Percentiles rank a stretch among this genome's conserved stretches.
These are phyloP conservation scores for Metroxylon sagu DNA, from an alignment of 176 grass and related monocot species.

Conservation along the genomic window DNA sequence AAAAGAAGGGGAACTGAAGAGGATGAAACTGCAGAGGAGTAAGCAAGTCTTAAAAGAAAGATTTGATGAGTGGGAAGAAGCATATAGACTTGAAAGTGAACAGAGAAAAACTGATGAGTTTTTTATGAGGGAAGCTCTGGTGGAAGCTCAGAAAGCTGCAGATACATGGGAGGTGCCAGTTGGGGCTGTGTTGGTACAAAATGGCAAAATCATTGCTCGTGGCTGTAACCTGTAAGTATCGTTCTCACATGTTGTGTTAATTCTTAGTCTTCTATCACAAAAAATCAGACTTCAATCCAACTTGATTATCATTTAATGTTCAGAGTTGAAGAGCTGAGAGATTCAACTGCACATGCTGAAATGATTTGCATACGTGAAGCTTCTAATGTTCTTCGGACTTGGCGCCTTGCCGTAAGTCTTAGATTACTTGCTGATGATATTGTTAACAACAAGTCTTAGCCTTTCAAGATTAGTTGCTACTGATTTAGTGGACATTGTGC, in stretches of 20 bases:
- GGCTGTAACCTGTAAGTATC: conserved; percentile 85
- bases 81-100: conserved; percentile 55
- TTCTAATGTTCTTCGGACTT: conserved; percentile 76
- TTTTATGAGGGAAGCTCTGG: conserved; percentile 96
- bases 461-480: too few relatives aligned
- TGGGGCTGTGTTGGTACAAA: conserved; percentile 82
- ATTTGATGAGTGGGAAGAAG: conserved; percentile 92
- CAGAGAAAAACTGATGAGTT: conserved; percentile 72
- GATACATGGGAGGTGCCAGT: conserved; percentile 96
- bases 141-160: conserved; percentile 88
- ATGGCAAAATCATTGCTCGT: conserved; percentile 89
- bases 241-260: neutral
- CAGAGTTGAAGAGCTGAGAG: conserved; percentile 94
- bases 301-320: conserved; percentile 28
- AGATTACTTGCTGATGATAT: neutral
- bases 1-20: conserved; percentile 44
- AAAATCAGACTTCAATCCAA: neutral
- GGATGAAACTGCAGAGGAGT: conserved; percentile 60
- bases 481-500: too few relatives aligned
- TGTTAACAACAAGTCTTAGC: neutral
- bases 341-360: conserved; percentile 99
- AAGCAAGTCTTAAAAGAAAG: conserved; percentile 70
- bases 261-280: conserved; percentile 1
- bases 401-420: conserved; percentile 68
- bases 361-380: conserved; percentile 98